phyloP scores from a whole-genome alignment of 441 rosid genomes.

The Lagerstroemia fauriei region DNA sequence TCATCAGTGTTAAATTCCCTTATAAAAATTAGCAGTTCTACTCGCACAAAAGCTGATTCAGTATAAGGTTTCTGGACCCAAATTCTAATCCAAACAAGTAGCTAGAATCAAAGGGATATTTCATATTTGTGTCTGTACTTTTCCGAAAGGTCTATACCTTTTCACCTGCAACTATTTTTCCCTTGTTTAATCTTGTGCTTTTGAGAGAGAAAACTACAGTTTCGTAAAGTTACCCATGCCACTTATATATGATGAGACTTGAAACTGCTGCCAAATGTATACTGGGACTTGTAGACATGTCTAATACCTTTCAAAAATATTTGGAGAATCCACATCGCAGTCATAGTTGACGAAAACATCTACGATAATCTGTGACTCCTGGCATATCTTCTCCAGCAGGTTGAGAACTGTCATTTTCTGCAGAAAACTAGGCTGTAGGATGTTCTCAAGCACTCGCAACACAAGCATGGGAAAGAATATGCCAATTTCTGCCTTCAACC shows the following conservation, averaged over 20 bases:
- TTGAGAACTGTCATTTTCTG: constrained; percentile 96
- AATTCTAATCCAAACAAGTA: neutral
- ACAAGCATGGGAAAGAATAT: constrained; percentile 95
- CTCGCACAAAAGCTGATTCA: neutral
- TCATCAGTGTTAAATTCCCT: neutral
- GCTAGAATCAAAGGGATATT: neutral
- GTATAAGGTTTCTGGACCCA: neutral
- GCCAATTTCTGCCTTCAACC: constrained; percentile 86
- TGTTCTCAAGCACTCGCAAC: constrained; percentile 95
- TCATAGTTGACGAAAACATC: constrained; percentile 95
- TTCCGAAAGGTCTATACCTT: neutral
- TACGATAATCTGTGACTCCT: constrained; percentile 71
- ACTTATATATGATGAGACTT: neutral
- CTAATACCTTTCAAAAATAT: constrained; percentile 86
- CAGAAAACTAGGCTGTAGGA: constrained; percentile 94
- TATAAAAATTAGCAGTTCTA: neutral
- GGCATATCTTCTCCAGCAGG: constrained; percentile 76
- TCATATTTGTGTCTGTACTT: neutral
- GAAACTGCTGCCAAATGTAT: neutral
- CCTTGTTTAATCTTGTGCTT: neutral
- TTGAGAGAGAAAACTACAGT: neutral
- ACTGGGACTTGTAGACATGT: neutral
- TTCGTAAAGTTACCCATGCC: neutral
- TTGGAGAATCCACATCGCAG: constrained; percentile 93
- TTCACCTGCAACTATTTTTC: neutral